Evolutionary conservation across 305 asterid genomes (phyloP).

Genomic region (Solanum hybrid): DNA sequence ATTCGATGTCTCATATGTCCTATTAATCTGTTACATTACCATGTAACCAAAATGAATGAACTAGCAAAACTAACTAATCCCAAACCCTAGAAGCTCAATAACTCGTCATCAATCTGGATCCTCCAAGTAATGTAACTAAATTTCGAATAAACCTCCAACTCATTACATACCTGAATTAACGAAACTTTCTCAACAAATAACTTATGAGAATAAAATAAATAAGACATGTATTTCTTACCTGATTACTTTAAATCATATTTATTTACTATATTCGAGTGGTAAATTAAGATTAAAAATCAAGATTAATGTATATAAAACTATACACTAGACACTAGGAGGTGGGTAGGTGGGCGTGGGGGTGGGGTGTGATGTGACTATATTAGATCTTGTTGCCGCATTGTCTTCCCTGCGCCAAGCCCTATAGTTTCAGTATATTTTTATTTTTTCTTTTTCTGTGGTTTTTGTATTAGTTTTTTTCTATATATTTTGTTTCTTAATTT

Average conservation of each 20-base stretch:
- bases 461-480: constrained; percentile 6
- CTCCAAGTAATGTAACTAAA: neutral
- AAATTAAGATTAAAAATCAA: neutral
- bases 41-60: neutral
- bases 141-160: neutral
- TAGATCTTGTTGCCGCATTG: neutral
- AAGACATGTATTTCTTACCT: neutral
- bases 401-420: constrained; percentile 65
- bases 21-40: too few species aligned
- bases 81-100: neutral
- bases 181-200: neutral
- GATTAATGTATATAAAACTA: neutral
- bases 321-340: neutral
- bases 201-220: neutral
- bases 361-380: neutral
- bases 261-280: neutral
- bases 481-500: constrained; percentile 3
- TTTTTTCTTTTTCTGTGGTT: constrained; percentile 10
- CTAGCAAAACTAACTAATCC: neutral
- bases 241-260: neutral
- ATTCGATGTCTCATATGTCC: neutral
- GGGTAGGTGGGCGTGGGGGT: neutral
- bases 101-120: neutral
- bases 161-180: neutral
- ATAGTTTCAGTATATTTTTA: constrained; percentile 20